Percentiles rank a stretch among this genome's conserved stretches.
Conservation (phyloP, 305 asterid species). For the Solanum hybrid region DNA sequence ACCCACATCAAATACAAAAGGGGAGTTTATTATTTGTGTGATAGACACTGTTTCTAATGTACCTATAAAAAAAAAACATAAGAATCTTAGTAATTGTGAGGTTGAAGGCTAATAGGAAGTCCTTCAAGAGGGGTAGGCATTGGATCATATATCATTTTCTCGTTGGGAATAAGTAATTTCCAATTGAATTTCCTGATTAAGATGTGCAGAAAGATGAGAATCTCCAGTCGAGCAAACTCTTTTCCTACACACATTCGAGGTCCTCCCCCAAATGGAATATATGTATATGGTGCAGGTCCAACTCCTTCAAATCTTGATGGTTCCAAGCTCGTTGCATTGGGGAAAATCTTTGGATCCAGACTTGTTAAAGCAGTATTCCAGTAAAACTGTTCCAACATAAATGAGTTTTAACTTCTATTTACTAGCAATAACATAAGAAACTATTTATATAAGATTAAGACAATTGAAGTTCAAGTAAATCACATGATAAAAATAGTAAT, state of each 20-base stretch:
- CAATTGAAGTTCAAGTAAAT: background rate
- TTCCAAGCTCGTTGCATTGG: slow-evolving; percentile 25
- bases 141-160: slow-evolving; percentile 40
- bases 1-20: background rate
- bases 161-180: slow-evolving; percentile 29
- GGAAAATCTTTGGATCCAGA: slow-evolving; percentile 24
- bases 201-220: slow-evolving; percentile 42
- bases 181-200: slow-evolving; percentile 28
- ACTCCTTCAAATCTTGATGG: slow-evolving; percentile 49
- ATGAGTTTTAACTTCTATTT: background rate
- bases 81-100: background rate
- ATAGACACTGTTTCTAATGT: background rate
- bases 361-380: slow-evolving; percentile 32
- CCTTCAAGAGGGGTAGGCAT: slow-evolving; percentile 44
- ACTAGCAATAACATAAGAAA: background rate
- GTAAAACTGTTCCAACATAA: slow-evolving; percentile 27
- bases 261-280: slow-evolving; percentile 58
- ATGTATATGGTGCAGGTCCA: slow-evolving; percentile 38
- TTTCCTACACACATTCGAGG: slow-evolving; percentile 57
- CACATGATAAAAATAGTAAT: background rate
- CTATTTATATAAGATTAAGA: background rate
- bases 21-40: background rate
- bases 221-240: slow-evolving; percentile 54
- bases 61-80: no score
- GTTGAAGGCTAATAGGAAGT: slow-evolving; percentile 35